Base-by-base conservation (phyloP, 352 stramenopile species). In the Phytophthora boehmeriae region DNA sequence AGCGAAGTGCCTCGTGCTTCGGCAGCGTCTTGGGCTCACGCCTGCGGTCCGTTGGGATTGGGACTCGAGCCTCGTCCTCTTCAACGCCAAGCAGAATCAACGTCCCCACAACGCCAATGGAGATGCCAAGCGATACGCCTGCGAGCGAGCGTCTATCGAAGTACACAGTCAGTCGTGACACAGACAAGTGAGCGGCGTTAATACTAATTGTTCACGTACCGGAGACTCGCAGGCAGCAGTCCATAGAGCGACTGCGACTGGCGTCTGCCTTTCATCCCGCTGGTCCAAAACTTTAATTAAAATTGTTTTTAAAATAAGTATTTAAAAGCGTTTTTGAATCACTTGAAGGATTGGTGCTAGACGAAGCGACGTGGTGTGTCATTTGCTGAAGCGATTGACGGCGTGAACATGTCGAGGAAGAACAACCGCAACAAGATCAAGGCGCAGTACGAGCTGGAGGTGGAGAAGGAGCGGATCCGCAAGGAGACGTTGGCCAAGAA, bases 371-470 rank as follows among this genome's bases (percentile, higher is more conserved):
- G 30, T 30, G n/a, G n/a, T n/a, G n/a, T n/a, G n/a, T n/a, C n/a
- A n/a, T n/a, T n/a, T n/a, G n/a, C n/a, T n/a, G n/a, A n/a, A n/a
- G n/a, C n/a, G n/a, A n/a, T n/a, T n/a, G n/a, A n/a, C n/a, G n/a
- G n/a, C n/a, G n/a, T n/a, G 30, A 28, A 54, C 43, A 92, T 92
- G 83, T 92, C 83, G 42, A 79, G 79, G 63, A 92, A 92, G 78
- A 90, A 90, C 66, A 92, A 88, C 65, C 80, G 81, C 54, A 83
- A 68, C 66, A 87, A 88, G 54, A 88, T 90, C 53, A 90, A 92
- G 68, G 80, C 83, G 10, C 83, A 92, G 79, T 86, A 89, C 66
- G 83, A 92, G 60, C 67, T 89, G 39, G 83, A 92, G 67, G 80
- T 89, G 53, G 80, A 88, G 66, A 83, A 80, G 60, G 80, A 89